These are phyloP conservation scores for Ploettnerulaceae sp. DNA, from an alignment of 2,329 filamentous ascomycete genomes.

Conservation along the genomic window DNA sequence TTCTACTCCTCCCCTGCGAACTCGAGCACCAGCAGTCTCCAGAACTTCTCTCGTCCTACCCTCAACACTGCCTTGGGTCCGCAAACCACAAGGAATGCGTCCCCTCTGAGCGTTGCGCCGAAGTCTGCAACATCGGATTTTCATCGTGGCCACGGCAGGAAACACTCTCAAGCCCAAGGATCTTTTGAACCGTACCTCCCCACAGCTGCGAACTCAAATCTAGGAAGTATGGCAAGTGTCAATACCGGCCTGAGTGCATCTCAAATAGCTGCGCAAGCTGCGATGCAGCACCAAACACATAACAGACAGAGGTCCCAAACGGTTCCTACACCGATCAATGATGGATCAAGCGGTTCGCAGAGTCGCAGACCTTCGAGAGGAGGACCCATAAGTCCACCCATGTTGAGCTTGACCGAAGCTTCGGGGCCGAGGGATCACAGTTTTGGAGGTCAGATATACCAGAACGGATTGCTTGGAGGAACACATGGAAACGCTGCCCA, in stretches of 20 bases:
- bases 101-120: slow-evolving; percentile 41
- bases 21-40: slow-evolving; percentile 42
- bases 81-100: slow-evolving; percentile 34
- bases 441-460: slow-evolving; percentile 47
- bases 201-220: slow-evolving; percentile 42
- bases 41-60: slow-evolving; percentile 56
- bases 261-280: slow-evolving; percentile 75
- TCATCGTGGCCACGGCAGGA: slow-evolving; percentile 49
- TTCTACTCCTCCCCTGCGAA: slow-evolving; percentile 47
- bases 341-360: slow-evolving; percentile 23
- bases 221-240: slow-evolving; percentile 30
- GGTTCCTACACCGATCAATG: slow-evolving; percentile 48
- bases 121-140: slow-evolving; percentile 32
- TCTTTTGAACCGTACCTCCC: slow-evolving; percentile 72
- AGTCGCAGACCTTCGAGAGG: slow-evolving; percentile 34
- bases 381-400: slow-evolving; percentile 55
- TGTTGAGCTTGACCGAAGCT: slow-evolving; percentile 60
- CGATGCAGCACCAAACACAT: slow-evolving; percentile 57
- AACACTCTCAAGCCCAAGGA: slow-evolving; percentile 69
- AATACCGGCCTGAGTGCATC: slow-evolving; percentile 53
- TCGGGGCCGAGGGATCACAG: slow-evolving; percentile 54
- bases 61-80: slow-evolving; percentile 6
- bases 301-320: slow-evolving; percentile 68
- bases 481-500: slow-evolving; percentile 61
- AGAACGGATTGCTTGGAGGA: slow-evolving; percentile 57